phyloP scores from a whole-genome alignment of 1,284 basidiomycete species.

The Exobasidium cylindrosporum region DNA sequence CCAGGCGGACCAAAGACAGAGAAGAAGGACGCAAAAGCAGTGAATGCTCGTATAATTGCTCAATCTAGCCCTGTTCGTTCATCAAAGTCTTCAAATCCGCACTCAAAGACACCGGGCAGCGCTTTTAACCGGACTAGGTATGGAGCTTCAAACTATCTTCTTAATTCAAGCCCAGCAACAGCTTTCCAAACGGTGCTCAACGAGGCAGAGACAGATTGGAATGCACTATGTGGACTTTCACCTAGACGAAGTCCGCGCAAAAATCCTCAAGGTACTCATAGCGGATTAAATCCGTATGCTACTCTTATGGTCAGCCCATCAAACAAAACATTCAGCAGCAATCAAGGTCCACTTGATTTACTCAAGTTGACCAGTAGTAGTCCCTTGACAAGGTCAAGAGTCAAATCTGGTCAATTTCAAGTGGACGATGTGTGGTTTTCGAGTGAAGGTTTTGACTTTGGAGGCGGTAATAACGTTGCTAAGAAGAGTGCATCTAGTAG shows the following conservation, averaged over 20 bases:
- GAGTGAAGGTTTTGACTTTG: slow-evolving; percentile 21
- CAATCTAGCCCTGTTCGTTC: slow-evolving; percentile 36
- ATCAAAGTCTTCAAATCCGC: slow-evolving; percentile 21
- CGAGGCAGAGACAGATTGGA: slow-evolving; percentile 23
- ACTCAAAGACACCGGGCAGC: slow-evolving; percentile 7
- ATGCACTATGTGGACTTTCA: slow-evolving; percentile 16
- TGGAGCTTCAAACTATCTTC: slow-evolving; percentile 38
- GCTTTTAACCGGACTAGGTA: slow-evolving; percentile 26
- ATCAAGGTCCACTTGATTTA: slow-evolving; percentile 1
- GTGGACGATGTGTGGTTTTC: slow-evolving; percentile 23
- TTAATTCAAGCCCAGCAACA: slow-evolving; percentile 49
- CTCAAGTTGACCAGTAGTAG: slow-evolving; percentile 24
- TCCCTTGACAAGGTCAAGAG: slow-evolving; percentile 36
- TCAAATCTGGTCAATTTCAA: slow-evolving; percentile 15
- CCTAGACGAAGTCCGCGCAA: slow-evolving; percentile 49
- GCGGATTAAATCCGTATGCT: slow-evolving; percentile 47
- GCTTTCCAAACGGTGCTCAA: slow-evolving; percentile 47
- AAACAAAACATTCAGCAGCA: neutral
- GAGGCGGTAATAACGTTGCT: slow-evolving; percentile 16
- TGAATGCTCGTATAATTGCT: slow-evolving; percentile 19
- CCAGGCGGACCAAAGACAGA: neutral
- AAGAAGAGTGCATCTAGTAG: slow-evolving; percentile 25
- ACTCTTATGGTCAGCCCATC: slow-evolving; percentile 2
- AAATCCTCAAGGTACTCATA: slow-evolving; percentile 43
- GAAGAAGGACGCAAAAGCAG: slow-evolving; percentile 4